A percentile compares a stretch with the other conserved stretches of the same genome.
Conservation (phyloP, 176 grass and related monocot genomes). For the Ensete ventricosum region DNA sequence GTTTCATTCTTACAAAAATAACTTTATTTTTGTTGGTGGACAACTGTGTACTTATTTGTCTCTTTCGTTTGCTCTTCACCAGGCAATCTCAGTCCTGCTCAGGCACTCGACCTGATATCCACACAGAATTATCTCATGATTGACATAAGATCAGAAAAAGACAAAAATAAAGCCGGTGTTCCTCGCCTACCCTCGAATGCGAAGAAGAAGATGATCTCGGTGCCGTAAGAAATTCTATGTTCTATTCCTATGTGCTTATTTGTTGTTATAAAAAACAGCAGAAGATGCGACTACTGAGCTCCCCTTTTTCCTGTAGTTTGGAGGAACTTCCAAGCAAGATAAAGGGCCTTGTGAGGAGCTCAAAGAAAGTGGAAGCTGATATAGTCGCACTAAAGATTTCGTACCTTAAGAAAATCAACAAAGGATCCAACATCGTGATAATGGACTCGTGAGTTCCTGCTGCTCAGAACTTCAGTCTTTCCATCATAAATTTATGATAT, state of each 20-base stretch:
- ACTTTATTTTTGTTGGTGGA: too few relatives aligned
- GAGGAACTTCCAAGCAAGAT: slow-evolving; percentile 77
- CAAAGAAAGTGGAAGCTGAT: slow-evolving; percentile 69
- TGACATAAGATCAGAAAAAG: slow-evolving; percentile 77
- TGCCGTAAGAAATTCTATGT: slow-evolving; percentile 37
- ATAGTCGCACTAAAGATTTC: slow-evolving; percentile 82
- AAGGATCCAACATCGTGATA: slow-evolving; percentile 71
- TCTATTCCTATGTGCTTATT: background rate
- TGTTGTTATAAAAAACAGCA: background rate
- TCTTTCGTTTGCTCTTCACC: background rate
- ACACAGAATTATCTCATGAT: slow-evolving; percentile 54
- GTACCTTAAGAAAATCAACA: slow-evolving; percentile 70
- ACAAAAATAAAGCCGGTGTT: slow-evolving; percentile 77
- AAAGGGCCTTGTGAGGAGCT: slow-evolving; percentile 57
- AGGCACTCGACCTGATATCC: slow-evolving; percentile 50
- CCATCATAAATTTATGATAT: too few relatives aligned
- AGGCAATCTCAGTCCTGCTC: slow-evolving; percentile 66
- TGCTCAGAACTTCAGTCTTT: too few relatives aligned
- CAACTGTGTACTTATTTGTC: too few relatives aligned
- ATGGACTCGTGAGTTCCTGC: slow-evolving; percentile 72
- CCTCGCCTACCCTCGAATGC: slow-evolving; percentile 60
- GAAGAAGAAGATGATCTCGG: slow-evolving; percentile 62
- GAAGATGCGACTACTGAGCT: background rate
- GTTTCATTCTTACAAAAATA: too few relatives aligned
- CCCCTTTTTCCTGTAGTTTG: slow-evolving; percentile 24